Conservation (phyloP, 192 early-diverging fungal genomes). For the Phlyctochytrium planicorne region DNA sequence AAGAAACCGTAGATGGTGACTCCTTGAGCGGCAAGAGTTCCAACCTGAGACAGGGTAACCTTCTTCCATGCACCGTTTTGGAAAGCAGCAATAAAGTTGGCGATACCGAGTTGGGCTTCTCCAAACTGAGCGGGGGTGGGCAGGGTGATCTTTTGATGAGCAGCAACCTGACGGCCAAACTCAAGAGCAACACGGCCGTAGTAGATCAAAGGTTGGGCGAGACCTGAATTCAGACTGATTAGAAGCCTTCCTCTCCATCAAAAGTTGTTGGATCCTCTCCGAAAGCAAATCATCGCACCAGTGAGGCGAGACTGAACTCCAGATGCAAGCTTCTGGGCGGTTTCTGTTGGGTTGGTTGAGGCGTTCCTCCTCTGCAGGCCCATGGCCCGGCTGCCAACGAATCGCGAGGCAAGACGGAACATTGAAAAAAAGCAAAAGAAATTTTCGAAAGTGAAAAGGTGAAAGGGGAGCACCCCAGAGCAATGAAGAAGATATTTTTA, state of each 20-base stretch:
- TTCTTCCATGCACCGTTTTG: constrained; percentile 57
- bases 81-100: constrained; percentile 39
- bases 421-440: not conserved
- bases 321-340: not conserved
- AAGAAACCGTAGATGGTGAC: constrained; percentile 55
- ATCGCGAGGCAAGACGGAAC: not conserved
- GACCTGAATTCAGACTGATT: constrained; percentile 15
- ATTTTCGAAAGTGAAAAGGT: too few species aligned
- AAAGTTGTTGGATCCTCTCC: not conserved
- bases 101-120: constrained; percentile 39
- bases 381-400: not conserved
- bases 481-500: too few species aligned
- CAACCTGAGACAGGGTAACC: constrained; percentile 46
- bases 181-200: constrained; percentile 43
- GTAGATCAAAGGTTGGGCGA: constrained; percentile 41
- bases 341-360: not conserved
- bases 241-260: not conserved
- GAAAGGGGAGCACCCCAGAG: too few species aligned
- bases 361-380: not conserved
- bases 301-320: not conserved
- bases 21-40: constrained; percentile 36
- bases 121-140: constrained; percentile 32
- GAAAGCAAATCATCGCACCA: constrained; percentile 1
- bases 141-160: constrained; percentile 35
- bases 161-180: constrained; percentile 42